Base-by-base conservation (phyloP, 768 basidiomycete species). In the Leccinum rimulosum region DNA sequence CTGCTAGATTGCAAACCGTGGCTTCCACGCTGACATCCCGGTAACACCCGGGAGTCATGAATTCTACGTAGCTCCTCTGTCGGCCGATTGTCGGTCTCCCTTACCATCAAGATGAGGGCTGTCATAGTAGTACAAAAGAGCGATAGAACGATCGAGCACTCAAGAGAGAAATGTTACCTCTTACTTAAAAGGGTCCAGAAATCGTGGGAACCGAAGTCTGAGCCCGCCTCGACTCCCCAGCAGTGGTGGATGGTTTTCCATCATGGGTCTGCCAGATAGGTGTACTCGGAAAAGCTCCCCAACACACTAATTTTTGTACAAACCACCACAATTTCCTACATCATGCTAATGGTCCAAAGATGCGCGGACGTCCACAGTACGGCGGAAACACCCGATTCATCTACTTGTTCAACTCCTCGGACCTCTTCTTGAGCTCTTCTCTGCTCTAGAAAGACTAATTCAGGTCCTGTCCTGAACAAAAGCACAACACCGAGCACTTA, bases 61-160 rank as follows among this genome's bases (percentile, higher is more conserved):
- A 93, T 62, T 96, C 94, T 0, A 93, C 86, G 85, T 28, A 93
- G 76, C 49, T 95, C 94, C 59, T 93, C 91, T 1, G 81, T 75
- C 1, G 86, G 83, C 50, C 88, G 81, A 55, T 82, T 82, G 72
- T 98, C 96, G 50, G 93, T 86, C 70, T 99, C 95, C 52, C 25
- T 88, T 82, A 3, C 97, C 97, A 33, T 96, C 97, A 0, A 98
- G 80, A 74, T 99, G 97, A 3, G 96, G 95, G 19, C 83, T n/a
- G n/a, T n/a, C n/a, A n/a, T n/a, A n/a, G n/a, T n/a, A n/a, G n/a
- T n/a, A n/a, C n/a, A n/a, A n/a, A n/a, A n/a, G n/a, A n/a, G n/a
- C n/a, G n/a, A n/a, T n/a, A n/a, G n/a, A n/a, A n/a, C n/a, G n/a
- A n/a, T n/a, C n/a, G n/a, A n/a, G n/a, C n/a, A n/a, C n/a, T n/a